These are phyloP conservation scores for Calycina herbarum DNA, from an alignment of 2,329 filamentous ascomycete species.

Conservation along the genomic window DNA sequence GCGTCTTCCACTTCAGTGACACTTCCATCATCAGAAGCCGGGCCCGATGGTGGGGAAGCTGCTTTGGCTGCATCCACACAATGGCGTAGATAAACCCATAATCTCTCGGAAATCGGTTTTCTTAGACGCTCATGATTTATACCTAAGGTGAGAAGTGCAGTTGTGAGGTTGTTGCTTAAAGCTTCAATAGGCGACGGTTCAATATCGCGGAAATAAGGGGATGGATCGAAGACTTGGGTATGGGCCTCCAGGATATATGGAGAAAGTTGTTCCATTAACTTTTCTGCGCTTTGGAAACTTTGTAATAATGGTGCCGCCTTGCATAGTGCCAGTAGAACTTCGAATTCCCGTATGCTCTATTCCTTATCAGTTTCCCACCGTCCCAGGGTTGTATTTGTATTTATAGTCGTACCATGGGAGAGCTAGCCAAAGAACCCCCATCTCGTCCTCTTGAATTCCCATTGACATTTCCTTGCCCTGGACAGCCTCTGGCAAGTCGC, in stretches of 20 bases:
- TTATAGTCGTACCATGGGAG: conserved; percentile 56
- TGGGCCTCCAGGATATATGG: conserved; percentile 87
- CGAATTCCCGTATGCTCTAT: conserved; percentile 84
- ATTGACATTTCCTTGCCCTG: conserved; percentile 47
- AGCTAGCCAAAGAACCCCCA: conserved; percentile 49
- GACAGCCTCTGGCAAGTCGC: conserved; percentile 58
- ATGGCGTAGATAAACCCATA: conserved; percentile 71
- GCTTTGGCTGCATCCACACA: conserved; percentile 63
- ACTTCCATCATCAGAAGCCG: conserved; percentile 54
- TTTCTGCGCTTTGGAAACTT: conserved; percentile 70
- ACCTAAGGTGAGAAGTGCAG: conserved; percentile 79
- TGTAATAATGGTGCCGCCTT: conserved; percentile 79
- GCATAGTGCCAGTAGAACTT: conserved; percentile 87
- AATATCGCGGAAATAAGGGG: conserved; percentile 79
- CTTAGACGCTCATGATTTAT: conserved; percentile 69
- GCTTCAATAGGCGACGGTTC: conserved; percentile 88
- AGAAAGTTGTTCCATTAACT: conserved; percentile 74
- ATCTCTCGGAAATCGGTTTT: conserved; percentile 61
- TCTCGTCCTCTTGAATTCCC: conserved; percentile 48
- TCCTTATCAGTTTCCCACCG: conserved; percentile 22
- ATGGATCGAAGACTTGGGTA: conserved; percentile 72
- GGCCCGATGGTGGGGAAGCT: conserved; percentile 53
- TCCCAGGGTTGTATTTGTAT: neutral
- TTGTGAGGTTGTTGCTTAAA: conserved; percentile 75
- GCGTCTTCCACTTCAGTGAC: conserved; percentile 58